Conservation (phyloP, 2,329 filamentous ascomycete genomes). For the Pseudomassariella vexata region DNA sequence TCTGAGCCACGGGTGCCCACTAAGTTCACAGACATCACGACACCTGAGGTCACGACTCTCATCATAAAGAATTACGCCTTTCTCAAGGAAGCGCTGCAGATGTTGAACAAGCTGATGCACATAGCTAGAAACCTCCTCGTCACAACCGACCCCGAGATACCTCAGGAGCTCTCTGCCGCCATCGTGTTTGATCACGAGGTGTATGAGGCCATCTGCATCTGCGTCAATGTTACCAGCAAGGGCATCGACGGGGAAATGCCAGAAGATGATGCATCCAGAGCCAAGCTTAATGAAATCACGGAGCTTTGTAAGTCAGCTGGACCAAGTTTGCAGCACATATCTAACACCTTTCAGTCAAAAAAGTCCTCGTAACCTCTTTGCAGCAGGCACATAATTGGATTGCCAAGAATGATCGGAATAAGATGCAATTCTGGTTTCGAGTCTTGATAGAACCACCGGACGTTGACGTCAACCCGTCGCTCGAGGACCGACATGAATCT, state of each 20-base stretch:
- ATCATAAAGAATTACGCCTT: conserved; percentile 57
- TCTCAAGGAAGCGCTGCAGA: conserved; percentile 56
- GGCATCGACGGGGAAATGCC: conserved; percentile 60
- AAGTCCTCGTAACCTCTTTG: conserved; percentile 58
- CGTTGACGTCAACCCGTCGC: conserved; percentile 40
- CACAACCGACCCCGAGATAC: conserved; percentile 57
- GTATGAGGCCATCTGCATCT: conserved; percentile 59
- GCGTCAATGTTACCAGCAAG: conserved; percentile 62
- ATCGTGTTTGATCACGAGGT: conserved; percentile 62
- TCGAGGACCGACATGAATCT: conserved; percentile 43
- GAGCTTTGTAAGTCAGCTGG: conserved; percentile 49
- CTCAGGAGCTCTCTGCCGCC: conserved; percentile 60
- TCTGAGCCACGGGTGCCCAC: conserved; percentile 48
- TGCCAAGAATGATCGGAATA: conserved; percentile 62
- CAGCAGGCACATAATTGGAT: conserved; percentile 67
- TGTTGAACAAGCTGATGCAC: conserved; percentile 62
- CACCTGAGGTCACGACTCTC: conserved; percentile 55
- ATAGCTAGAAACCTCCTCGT: conserved; percentile 61
- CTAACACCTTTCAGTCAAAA: conserved; percentile 46
- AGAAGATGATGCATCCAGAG: conserved; percentile 48
- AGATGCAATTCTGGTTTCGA: conserved; percentile 65
- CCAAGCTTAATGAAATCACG: conserved; percentile 56
- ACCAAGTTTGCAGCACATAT: neutral
- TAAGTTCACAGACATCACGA: conserved; percentile 45
- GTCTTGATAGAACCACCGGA: conserved; percentile 51